Base-by-base conservation (phyloP, 345 rosid species). In the Ceriops tagal region DNA sequence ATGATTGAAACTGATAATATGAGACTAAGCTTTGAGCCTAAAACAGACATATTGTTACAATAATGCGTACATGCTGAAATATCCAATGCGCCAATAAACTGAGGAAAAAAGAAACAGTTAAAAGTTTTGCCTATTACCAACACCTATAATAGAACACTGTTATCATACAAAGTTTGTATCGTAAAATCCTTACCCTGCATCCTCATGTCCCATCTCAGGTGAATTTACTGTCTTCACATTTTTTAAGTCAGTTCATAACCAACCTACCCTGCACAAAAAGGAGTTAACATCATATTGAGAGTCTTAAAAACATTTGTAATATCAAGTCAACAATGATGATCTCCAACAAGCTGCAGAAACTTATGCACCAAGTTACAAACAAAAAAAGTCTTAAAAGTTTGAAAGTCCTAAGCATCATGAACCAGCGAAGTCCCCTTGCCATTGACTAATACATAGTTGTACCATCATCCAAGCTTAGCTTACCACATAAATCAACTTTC, bases 131-230 rank as follows among this genome's bases (percentile, higher is more conserved):
- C 68, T 43, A 68, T 71, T 68, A 66, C 67, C 73, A 68, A 15
- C 39, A 73, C 61, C 52, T 67, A 73, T 71, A 77, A 58, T 58
- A 64, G 73, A 71, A 72, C 85, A 74, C 52, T 70, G 64, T 74
- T 73, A 82, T 78, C 68, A 80, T 79, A 84, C 88, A 84, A 71
- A 71, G 69, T 80, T 70, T 76, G 47, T 62, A 75, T 74, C 58
- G 51, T 21, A 69, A 60, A 39, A 24, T 67, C 68, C 64, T 77
- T 75, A 80, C 74, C 84, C 78, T 66, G 68, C 66, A 77, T 72
- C 51, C 69, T 67, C 73, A 70, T 57, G 58, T 71, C 53, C 65
- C 53, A 46, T 71, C 67, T 58, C 53, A n/a, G 79, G 75, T 68
- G 79, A 77, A 78, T 69, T 77, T 79, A 77, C 79, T 74, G 61